These are phyloP conservation scores for Ascobolus immersus DNA, from an alignment of 495 filamentous ascomycete species.

Conservation along the genomic window DNA sequence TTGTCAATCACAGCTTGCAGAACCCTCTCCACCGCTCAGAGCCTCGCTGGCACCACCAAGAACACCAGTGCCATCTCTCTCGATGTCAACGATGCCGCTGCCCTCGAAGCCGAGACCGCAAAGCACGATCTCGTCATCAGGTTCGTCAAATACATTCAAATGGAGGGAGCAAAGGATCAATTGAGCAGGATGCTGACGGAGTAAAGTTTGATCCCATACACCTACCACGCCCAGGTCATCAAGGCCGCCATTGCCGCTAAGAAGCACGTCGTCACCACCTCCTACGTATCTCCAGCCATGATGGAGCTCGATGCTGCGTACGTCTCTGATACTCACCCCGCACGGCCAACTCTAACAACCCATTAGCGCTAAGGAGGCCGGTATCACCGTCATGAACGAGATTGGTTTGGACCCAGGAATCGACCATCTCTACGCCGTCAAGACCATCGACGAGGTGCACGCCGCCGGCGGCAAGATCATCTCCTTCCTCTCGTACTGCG, in stretches of 20 bases:
- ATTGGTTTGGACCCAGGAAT: slow-evolving; percentile 51
- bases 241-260: slow-evolving; percentile 81
- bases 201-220: slow-evolving; percentile 60
- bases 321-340: neutral
- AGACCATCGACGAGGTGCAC: slow-evolving; percentile 69
- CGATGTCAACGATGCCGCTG: slow-evolving; percentile 48
- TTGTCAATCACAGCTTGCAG: slow-evolving; percentile 40
- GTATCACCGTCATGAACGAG: slow-evolving; percentile 96
- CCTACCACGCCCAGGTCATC: slow-evolving; percentile 70
- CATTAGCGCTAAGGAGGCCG: slow-evolving; percentile 48
- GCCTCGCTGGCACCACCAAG: slow-evolving; percentile 43
- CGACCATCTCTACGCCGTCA: slow-evolving; percentile 69
- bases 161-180: neutral
- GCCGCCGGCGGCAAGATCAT: slow-evolving; percentile 62
- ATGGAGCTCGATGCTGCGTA: slow-evolving; percentile 47
- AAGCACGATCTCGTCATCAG: slow-evolving; percentile 56
- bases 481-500: slow-evolving; percentile 67
- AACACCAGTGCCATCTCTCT: slow-evolving; percentile 50
- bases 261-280: slow-evolving; percentile 93
- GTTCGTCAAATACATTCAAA: slow-evolving; percentile 1
- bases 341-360: no score
- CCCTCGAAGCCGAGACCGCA: slow-evolving; percentile 51
- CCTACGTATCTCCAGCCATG: slow-evolving; percentile 83
- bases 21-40: slow-evolving; percentile 50
- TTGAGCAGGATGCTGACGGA: neutral